Conservation (phyloP, 768 basidiomycete species). For the Tylopilus intermedius region DNA sequence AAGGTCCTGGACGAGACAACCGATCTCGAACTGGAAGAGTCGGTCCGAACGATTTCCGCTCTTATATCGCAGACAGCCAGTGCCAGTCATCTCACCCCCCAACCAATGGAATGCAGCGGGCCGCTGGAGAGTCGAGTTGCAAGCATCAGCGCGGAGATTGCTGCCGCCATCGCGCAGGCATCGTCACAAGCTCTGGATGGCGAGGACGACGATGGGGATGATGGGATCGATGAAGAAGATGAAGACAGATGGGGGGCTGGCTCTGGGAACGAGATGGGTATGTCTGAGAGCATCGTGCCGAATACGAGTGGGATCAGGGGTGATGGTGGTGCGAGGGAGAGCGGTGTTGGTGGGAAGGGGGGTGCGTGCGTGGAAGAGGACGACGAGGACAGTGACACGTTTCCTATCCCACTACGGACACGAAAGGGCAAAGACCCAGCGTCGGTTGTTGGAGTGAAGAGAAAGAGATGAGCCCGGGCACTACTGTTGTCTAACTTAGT, state of each 20-base stretch:
- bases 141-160: slow-evolving; percentile 77
- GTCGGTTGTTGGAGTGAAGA: slow-evolving; percentile 48
- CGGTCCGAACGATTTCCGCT: slow-evolving; percentile 70
- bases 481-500: too few species aligned
- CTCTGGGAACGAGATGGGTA: slow-evolving; percentile 49
- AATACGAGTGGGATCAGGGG: slow-evolving; percentile 62
- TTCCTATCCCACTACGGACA: slow-evolving; percentile 66
- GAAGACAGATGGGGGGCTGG: slow-evolving; percentile 38
- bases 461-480: slow-evolving; percentile 49
- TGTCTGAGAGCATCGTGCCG: slow-evolving; percentile 48
- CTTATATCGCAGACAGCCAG: slow-evolving; percentile 51
- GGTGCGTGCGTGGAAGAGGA: slow-evolving; percentile 43
- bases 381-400: slow-evolving; percentile 66
- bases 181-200: slow-evolving; percentile 57
- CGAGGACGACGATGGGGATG: slow-evolving; percentile 43
- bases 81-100: slow-evolving; percentile 28
- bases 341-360: slow-evolving; percentile 16
- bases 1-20: slow-evolving; percentile 48
- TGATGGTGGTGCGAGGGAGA: slow-evolving; percentile 24
- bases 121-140: slow-evolving; percentile 61
- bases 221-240: slow-evolving; percentile 37
- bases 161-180: slow-evolving; percentile 73
- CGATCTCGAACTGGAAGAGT: slow-evolving; percentile 62
- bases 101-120: slow-evolving; percentile 28
- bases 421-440: slow-evolving; percentile 57